A percentile compares a stretch with the other conserved stretches of the same genome.
Conservation (phyloP, 805 yeast genomes). For the Maudiozyma pseudohumilis region DNA sequence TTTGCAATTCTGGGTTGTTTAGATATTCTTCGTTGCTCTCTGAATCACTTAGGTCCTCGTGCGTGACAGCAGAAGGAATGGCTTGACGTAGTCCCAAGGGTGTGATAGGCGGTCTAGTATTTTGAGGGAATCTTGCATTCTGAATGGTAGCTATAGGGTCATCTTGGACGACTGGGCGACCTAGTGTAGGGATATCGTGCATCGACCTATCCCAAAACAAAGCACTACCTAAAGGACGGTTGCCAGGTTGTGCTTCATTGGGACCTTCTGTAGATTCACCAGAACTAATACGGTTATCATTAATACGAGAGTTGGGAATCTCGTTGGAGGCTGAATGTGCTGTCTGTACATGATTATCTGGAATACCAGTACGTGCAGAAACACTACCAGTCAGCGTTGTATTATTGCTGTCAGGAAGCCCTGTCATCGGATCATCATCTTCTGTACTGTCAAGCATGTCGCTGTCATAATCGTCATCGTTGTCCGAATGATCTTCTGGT, state of each 20-base stretch:
- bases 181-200: conserved; percentile 11
- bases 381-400: not conserved
- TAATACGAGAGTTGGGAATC: not conserved
- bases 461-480: conserved; percentile 1
- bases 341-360: not conserved
- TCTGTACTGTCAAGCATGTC: not conserved
- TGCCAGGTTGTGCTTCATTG: not conserved
- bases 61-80: not conserved
- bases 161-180: not conserved
- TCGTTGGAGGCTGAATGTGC: no score
- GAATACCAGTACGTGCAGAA: not conserved
- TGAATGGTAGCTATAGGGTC: not conserved
- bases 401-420: not conserved
- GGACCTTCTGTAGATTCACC: not conserved
- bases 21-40: conserved; percentile 26
- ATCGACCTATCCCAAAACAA: conserved; percentile 29
- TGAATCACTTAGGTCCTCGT: not conserved
- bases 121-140: not conserved
- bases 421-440: not conserved
- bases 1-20: conserved; percentile 22
- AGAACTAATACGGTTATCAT: not conserved
- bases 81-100: not conserved
- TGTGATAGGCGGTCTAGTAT: not conserved
- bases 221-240: conserved; percentile 9
- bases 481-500: conserved; percentile 12